Percentiles rank a stretch among this genome's conserved stretches.
Evolutionary conservation across 164 flowering plant species (phyloP).

Genomic region (Dillenia turbinata): DNA sequence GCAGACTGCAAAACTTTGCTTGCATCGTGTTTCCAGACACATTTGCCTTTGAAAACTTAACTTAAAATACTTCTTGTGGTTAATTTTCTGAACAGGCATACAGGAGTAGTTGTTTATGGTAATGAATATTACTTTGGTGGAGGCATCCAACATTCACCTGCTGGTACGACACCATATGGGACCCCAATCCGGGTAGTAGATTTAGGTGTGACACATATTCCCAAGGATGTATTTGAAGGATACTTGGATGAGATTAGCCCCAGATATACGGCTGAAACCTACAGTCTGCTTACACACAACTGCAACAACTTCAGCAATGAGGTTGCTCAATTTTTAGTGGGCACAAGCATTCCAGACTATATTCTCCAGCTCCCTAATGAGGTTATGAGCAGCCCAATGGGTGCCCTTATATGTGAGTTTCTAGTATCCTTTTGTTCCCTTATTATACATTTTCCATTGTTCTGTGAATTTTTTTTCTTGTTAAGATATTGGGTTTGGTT

Average conservation of each 20-base stretch:
- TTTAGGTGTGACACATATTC: conserved; percentile 86
- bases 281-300: conserved; percentile 77
- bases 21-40: no score
- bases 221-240: conserved; percentile 82
- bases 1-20: no score
- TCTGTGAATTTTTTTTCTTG: no score
- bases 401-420: conserved; percentile 75
- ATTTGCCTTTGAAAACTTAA: no score
- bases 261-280: conserved; percentile 85
- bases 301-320: conserved; percentile 99
- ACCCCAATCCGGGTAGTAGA: conserved; percentile 76
- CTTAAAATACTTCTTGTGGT: no score
- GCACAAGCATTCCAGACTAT: conserved; percentile 70
- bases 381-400: conserved; percentile 93
- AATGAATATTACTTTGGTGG: conserved; percentile 93
- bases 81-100: conserved; percentile 59
- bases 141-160: conserved; percentile 73
- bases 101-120: conserved; percentile 91
- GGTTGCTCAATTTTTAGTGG: conserved; percentile 89
- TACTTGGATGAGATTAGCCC: conserved; percentile 88
- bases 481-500: neutral
- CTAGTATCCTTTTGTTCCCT: no score
- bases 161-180: conserved; percentile 82
- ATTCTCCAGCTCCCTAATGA: conserved; percentile 93
- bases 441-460: no score